Evolutionary conservation across 139 green algal genomes (phyloP), one percentile per base, ranked within the genome.

Genomic region (Picochlorum sp.): DNA sequence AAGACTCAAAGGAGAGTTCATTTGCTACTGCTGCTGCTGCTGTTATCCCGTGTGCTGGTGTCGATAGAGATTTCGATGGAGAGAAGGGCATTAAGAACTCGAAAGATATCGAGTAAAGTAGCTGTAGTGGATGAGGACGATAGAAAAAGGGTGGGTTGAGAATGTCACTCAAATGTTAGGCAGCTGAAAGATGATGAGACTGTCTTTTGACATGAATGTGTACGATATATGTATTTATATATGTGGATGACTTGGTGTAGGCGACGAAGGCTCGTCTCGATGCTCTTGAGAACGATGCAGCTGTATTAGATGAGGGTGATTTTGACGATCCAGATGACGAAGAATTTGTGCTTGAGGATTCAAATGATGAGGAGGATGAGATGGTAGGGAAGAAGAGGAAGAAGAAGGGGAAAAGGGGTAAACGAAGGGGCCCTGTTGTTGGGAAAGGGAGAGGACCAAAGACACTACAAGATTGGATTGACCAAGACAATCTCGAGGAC

Each of bases 51-150:
- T 11, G 34, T 41, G 0, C 34, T 41, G 34, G 0, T 2, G 34
- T 41, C 34, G 34, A 41, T 13, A 41, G 34, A 11, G 34, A 41
- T 41, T 13, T 14, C 14, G 34, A 72, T 72, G 65, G 56, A 72
- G 30, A 59, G 78, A 44, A 76, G 81, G 23, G 72, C 63, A 23
- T 56, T 72, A 45, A 70, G 81, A 2, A 58, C 72, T 41, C 74
- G 84, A 52, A 89, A 89, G 72, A 80, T 90, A 16, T 89, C 84
- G 4, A 68, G 89, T 72, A 74, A 77, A 16, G 81, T 90, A 72
- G 80, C 80, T 8, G 74, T 89, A 2, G 80, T 90, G 6, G 82
- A 85, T 58, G 67, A 83, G 30, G 61, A 70, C 1, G 82, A 80
- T 20, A 62, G 80, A 3, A 56, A 77, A 21, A 77, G 84, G 78